Evolutionary conservation across 352 stramenopile species (phyloP), one percentile per base, ranked within the genome.

Genomic region (Phytophthora pisi): DNA sequence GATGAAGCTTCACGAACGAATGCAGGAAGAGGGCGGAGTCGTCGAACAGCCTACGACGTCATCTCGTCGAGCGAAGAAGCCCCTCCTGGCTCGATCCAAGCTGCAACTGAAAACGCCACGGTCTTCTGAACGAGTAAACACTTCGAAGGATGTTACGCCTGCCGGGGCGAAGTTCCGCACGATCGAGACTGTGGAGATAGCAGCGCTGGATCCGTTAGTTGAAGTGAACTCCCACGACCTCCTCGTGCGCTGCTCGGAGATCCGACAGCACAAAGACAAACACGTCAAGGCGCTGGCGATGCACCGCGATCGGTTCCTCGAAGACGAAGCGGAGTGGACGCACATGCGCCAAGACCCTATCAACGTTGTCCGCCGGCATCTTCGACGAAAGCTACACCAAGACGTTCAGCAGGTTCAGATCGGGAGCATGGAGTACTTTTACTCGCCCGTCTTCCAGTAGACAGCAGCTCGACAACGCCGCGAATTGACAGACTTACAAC

Each of bases 221-320:
- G 56, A 71, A 49, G 84, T 94, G 11, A 88, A 82, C 60, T 90
- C 86, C n/a, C 84, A 91, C 56, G 82, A 94, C 10, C 70, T 94
- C 24, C 77, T 94, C 0, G 75, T 94, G 30, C 77, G 78, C 0
- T 92, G 84, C 42, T 75, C 81, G 2, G 66, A 85, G 38, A 92
- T 94, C 43, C 84, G 81, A 0, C 81, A 90, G 56, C 68, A 84
- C 46, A 78, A 80, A 9, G 69, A 83, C 18, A 69, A 66, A 30
- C 77, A 90, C 42, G 64, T 89, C 5, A 56, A 70, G 51, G 71
- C 68, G 0, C 67, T 94, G 5, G 59, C 60, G 2, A 55, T 67
- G 26, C 77, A 89, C 50, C 76, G 84, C 18, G 71, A 91, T 57
- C 64, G 57, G 15, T 92, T 93, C 58, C 53, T 84, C 10, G 77